These are phyloP conservation scores for Chrysanthemum seticuspe DNA, from an alignment of 129 eudicot genomes.

Conservation along the genomic window DNA sequence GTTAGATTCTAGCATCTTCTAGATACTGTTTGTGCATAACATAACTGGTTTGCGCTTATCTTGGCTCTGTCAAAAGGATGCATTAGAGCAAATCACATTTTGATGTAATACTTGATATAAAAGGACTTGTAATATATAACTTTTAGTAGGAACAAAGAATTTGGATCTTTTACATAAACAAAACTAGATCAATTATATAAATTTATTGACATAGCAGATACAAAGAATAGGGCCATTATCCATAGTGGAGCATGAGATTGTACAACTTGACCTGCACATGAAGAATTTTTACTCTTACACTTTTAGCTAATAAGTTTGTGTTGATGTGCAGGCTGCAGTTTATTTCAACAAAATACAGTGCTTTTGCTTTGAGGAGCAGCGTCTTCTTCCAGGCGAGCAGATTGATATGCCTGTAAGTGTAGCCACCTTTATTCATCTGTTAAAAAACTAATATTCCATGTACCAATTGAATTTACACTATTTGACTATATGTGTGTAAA, in stretches of 20 bases:
- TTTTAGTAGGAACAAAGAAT: not conserved
- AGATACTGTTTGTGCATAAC: not conserved
- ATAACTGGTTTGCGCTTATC: not conserved
- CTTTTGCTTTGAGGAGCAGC: constrained; percentile 96
- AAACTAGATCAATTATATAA: not conserved
- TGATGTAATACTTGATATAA: not conserved
- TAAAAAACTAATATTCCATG: not conserved
- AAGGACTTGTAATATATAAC: not conserved
- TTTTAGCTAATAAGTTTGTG: not conserved
- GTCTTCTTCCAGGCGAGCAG: constrained; percentile 92
- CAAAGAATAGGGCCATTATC: not conserved
- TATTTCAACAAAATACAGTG: constrained; percentile 97
- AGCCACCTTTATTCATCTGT: not conserved
- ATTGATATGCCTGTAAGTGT: constrained; percentile 95
- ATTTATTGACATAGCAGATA: too few relatives aligned
- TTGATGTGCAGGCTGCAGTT: constrained; percentile 74
- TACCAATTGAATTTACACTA: not conserved
- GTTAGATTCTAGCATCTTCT: not conserved
- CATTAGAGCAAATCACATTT: not conserved
- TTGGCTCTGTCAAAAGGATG: not conserved
- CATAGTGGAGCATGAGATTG: not conserved
- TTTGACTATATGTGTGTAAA: not conserved
- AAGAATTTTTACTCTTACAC: not conserved
- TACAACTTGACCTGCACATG: not conserved
- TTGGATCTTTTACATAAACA: not conserved